Percentiles rank a stretch among this genome's conserved stretches.
These are phyloP conservation scores for Serendipita indica DNA, from an alignment of 768 basidiomycete genomes.

Conservation along the genomic window DNA sequence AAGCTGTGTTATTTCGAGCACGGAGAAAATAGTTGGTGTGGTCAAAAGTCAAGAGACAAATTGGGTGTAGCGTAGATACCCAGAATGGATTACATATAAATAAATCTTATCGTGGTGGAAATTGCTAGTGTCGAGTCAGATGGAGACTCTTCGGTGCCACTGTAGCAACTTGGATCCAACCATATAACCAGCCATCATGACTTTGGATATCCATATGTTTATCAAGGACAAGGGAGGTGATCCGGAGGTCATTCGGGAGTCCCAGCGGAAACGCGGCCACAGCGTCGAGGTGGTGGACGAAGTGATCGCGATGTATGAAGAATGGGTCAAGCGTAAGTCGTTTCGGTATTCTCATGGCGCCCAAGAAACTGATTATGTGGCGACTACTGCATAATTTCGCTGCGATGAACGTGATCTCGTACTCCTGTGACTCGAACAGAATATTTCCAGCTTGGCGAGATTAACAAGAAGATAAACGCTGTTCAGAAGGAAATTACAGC, in stretches of 20 bases:
- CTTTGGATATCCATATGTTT: constrained; percentile 64
- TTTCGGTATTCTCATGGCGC: background rate
- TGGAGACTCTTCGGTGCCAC: background rate
- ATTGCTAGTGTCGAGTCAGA: background rate
- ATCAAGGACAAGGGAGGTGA: constrained; percentile 86
- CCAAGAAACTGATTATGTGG: no score
- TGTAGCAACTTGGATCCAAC: background rate
- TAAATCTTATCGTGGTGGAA: no score
- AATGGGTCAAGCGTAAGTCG: constrained; percentile 85
- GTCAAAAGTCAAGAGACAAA: no score
- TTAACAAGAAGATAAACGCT: constrained; percentile 72
- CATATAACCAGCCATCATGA: constrained; percentile 35
- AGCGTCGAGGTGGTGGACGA: constrained; percentile 89
- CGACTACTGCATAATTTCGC: no score
- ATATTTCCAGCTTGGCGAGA: constrained; percentile 68
- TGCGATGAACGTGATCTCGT: background rate
- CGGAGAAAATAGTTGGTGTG: no score
- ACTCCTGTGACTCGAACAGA: constrained; percentile 31
- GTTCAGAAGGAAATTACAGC: constrained; percentile 88
- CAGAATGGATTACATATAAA: no score
- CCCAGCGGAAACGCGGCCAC: constrained; percentile 81
- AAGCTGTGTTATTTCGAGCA: no score
- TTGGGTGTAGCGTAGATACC: no score
- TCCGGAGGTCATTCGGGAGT: constrained; percentile 76
- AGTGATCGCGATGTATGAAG: constrained; percentile 76